A percentile compares a stretch with the other conserved stretches of the same genome.
These are phyloP conservation scores for Nymphaea colorata DNA, from an alignment of 164 flowering plant species.

Conservation along the genomic window DNA sequence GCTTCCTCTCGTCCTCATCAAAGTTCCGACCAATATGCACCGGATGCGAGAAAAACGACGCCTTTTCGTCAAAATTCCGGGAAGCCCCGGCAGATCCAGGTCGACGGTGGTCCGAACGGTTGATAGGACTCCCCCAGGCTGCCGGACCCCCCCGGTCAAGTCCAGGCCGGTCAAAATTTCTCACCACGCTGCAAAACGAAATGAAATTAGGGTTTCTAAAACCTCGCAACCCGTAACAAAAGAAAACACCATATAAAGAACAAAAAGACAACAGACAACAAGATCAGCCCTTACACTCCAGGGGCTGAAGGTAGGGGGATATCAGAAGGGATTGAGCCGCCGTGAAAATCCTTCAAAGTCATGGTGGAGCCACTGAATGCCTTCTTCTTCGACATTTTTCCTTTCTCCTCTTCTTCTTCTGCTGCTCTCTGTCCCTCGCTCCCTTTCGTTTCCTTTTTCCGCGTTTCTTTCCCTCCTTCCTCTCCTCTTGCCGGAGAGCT, in stretches of 20 bases:
- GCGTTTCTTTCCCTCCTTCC: neutral
- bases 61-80: constrained; percentile 51
- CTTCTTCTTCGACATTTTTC: constrained; percentile 83
- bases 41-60: constrained; percentile 41
- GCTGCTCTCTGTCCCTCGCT: neutral
- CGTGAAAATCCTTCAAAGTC: constrained; percentile 97
- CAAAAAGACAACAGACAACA: no score
- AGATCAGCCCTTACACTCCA: constrained; percentile 66
- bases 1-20: constrained; percentile 95
- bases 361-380: constrained; percentile 67
- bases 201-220: constrained; percentile 12
- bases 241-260: neutral
- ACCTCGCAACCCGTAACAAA: neutral
- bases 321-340: constrained; percentile 94
- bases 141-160: constrained; percentile 36
- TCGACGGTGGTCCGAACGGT: constrained; percentile 53
- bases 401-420: neutral
- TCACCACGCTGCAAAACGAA: constrained; percentile 29
- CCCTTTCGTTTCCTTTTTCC: neutral
- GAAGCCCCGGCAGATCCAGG: constrained; percentile 61
- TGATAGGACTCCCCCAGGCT: constrained; percentile 49
- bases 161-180: constrained; percentile 50
- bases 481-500: neutral
- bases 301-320: constrained; percentile 95
- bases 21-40: constrained; percentile 64